phyloP scores from a whole-genome alignment of 2,329 filamentous ascomycete species.

The Raffaelea albimanens region DNA sequence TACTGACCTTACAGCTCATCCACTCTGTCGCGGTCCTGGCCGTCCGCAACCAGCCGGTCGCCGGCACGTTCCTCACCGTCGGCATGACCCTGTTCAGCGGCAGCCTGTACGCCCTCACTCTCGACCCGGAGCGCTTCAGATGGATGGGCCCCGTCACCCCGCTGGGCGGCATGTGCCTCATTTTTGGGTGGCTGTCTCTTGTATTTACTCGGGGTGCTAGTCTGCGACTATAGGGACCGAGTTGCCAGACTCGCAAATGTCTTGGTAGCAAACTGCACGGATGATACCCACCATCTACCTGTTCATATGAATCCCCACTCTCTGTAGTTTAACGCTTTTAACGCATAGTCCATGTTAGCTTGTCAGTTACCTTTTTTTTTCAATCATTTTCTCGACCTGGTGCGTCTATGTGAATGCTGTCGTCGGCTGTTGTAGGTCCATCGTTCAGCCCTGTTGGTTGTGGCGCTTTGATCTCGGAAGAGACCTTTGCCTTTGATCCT shows the following conservation, averaged over 20 bases:
- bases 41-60: slow-evolving; percentile 46
- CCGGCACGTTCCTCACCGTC: slow-evolving; percentile 48
- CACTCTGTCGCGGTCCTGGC: slow-evolving; percentile 53
- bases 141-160: slow-evolving; percentile 56
- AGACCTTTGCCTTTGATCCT: too few relatives aligned
- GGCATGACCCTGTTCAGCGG: slow-evolving; percentile 61
- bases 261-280: too few relatives aligned
- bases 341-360: background rate
- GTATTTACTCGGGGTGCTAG: slow-evolving; percentile 14
- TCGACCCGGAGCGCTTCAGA: slow-evolving; percentile 53
- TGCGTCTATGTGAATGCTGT: background rate
- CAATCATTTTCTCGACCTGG: background rate
- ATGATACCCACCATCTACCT: background rate
- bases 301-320: too few relatives aligned
- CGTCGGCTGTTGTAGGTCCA: too few relatives aligned
- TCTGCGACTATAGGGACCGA: slow-evolving; percentile 1
- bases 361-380: background rate
- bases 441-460: too few relatives aligned
- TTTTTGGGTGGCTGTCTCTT: slow-evolving; percentile 50
- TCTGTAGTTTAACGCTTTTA: background rate
- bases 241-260: too few relatives aligned
- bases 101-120: slow-evolving; percentile 52
- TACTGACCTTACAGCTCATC: slow-evolving; percentile 36
- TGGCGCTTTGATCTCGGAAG: too few relatives aligned
- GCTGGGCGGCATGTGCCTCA: slow-evolving; percentile 53